Percentiles rank a stretch among this genome's conserved stretches.
These are phyloP conservation scores for Parietichytrium sp. DNA, from an alignment of 108 stramenopile genomes.

Conservation along the genomic window DNA sequence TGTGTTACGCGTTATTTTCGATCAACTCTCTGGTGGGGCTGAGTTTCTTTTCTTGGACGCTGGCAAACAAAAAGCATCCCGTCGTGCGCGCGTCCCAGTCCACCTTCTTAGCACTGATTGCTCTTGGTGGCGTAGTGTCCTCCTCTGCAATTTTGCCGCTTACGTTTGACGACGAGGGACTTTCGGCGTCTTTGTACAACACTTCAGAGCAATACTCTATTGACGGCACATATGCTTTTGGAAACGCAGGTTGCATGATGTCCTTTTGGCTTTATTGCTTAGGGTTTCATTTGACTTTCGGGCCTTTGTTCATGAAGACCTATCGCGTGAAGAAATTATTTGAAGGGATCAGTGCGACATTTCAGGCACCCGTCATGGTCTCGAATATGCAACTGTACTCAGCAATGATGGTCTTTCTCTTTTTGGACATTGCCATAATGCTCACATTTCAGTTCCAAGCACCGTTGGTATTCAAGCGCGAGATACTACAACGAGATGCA, in stretches of 20 bases:
- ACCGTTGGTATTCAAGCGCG: no score
- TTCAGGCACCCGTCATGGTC: neutral
- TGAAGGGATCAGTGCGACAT: neutral
- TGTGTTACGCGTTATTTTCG: no score
- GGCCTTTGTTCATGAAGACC: neutral
- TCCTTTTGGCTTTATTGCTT: neutral
- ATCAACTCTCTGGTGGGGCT: no score
- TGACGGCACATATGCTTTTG: neutral
- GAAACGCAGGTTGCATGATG: conserved; percentile 3
- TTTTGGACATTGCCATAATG: neutral
- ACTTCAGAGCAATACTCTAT: neutral
- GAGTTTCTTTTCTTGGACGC: no score
- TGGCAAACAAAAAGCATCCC: neutral
- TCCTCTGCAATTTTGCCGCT: neutral
- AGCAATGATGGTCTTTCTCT: neutral
- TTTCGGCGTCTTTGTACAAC: neutral
- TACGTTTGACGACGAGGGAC: conserved; percentile 28
- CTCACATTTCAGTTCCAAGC: neutral
- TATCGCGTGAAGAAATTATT: conserved; percentile 2
- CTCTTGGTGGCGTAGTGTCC: neutral
- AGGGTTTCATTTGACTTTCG: neutral
- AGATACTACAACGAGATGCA: no score
- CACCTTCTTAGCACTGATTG: neutral
- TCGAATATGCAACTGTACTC: neutral
- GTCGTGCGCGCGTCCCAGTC: conserved; percentile 3